Base-by-base conservation (phyloP, 2,329 filamentous ascomycete genomes). In the Colletotrichum lini region DNA sequence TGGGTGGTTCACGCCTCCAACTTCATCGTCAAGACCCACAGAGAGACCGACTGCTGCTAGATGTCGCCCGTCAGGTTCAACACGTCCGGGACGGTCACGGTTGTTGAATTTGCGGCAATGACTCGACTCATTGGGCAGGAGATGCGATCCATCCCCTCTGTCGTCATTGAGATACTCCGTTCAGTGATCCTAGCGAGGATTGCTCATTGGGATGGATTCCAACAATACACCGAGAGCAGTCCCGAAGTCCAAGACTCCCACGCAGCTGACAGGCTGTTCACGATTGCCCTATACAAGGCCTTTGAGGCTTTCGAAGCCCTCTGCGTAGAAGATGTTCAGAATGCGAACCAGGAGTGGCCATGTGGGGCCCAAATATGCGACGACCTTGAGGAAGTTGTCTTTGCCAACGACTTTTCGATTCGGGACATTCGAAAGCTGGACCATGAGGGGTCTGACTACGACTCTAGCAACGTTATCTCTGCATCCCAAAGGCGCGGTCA, bases 1-100 rank as follows among this genome's bases (percentile, higher is more conserved):
- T 85, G 82, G 82, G 75, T 85, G 42, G 76, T 85, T 10, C 77
- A 80, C 45, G 75, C 78, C 5, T 82, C 80, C 7, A 85, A 84
- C 68, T 72, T 65, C 49, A 78, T 85, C 49, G 75, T 83, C 65
- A 75, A 74, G 21, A 76, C 75, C 4, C 74, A 72, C 59, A 59
- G 64, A 74, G 63, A 38, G 61, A 30, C 13, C 50, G 6, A 75
- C 15, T 40, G 21, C 35, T 3, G 15, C 45, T 62, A 18, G 59
- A 30, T 52, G 35, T 30, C 67, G 0, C 13, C 72, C 2, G 56
- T 67, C n/a, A 67, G 65, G 7, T 49, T 77, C 8, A 85, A 85
- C 71, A 82, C 78, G 1, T 81, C 79, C 0, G 82, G 83, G 16
- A 74, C 83, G 64, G 76, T 79, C 6, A 81, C 79, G 0, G 77